Percentiles rank a stretch among this genome's conserved stretches.
These are phyloP conservation scores for Geotrichum ghanense DNA, from an alignment of 805 yeast species.

Conservation along the genomic window DNA sequence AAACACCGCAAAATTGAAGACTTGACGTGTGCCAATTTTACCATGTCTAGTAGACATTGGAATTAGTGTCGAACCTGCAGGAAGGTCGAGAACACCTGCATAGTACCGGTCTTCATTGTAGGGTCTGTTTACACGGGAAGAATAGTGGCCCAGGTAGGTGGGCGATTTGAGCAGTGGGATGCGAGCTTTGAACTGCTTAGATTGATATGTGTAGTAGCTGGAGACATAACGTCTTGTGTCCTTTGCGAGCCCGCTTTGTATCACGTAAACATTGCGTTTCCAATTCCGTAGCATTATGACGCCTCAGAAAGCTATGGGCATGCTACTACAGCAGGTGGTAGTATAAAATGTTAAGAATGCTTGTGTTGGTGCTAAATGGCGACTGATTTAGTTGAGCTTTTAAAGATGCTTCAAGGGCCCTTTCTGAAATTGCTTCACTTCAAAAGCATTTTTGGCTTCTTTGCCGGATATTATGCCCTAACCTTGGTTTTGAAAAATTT, in stretches of 20 bases:
- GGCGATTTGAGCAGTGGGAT: conserved; percentile 57
- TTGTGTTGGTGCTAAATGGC: no score
- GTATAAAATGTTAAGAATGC: no score
- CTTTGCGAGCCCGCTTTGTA: background rate
- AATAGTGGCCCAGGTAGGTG: conserved; percentile 63
- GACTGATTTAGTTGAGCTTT: no score
- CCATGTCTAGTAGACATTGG: conserved; percentile 14
- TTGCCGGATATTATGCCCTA: no score
- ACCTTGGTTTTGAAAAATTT: no score
- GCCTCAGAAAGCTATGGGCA: no score
- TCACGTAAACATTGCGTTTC: background rate
- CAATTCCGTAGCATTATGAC: background rate
- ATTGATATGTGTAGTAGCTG: background rate
- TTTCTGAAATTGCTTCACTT: no score
- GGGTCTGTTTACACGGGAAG: conserved; percentile 63
- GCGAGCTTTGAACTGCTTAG: conserved; percentile 16
- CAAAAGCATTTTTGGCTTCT: no score
- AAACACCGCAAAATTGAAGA: conserved; percentile 64
- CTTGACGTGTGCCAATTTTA: conserved; percentile 21
- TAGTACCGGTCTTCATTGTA: conserved; percentile 75
- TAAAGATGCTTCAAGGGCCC: no score
- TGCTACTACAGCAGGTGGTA: no score
- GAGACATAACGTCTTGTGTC: background rate
- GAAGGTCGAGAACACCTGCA: conserved; percentile 48
- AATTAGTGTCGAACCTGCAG: conserved; percentile 21